Percentiles rank a stretch among this genome's conserved stretches.
Evolutionary conservation across 1,284 basidiomycete genomes (phyloP).

Genomic region (Ceratobasidium sp.): DNA sequence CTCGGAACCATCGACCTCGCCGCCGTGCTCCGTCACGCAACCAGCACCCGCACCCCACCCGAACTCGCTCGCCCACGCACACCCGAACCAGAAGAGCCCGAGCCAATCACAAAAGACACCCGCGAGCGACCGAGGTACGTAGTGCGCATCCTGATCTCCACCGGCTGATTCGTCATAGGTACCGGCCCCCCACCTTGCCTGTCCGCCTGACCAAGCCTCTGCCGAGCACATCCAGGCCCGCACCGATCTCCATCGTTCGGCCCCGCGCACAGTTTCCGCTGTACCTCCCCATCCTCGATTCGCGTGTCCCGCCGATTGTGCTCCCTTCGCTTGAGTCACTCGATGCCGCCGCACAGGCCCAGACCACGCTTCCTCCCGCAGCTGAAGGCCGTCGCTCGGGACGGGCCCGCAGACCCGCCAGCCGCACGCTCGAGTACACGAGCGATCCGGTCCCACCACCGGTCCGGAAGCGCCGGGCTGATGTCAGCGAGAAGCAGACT

Average conservation of each 20-base stretch:
- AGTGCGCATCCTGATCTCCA: background rate
- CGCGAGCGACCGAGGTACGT: constrained; percentile 25
- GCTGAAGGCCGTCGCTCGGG: constrained; percentile 16
- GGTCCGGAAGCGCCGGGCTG: constrained; percentile 35
- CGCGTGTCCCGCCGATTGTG: constrained; percentile 22
- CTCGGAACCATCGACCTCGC: constrained; percentile 35
- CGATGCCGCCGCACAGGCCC: constrained; percentile 6
- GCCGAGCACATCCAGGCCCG: constrained; percentile 4
- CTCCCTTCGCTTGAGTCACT: constrained; percentile 29
- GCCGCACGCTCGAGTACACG: constrained; percentile 33
- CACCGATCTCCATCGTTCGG: constrained; percentile 26
- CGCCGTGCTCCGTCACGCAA: constrained; percentile 29
- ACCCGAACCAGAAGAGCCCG: constrained; percentile 25
- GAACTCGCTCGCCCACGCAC: constrained; percentile 26
- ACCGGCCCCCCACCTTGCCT: constrained; percentile 20
- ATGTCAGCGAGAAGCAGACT: background rate
- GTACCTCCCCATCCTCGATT: constrained; percentile 33
- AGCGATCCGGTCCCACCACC: background rate
- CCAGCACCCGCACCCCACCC: constrained; percentile 8
- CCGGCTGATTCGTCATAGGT: constrained; percentile 6
- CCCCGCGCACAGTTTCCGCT: constrained; percentile 33
- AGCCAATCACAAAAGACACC: constrained; percentile 21
- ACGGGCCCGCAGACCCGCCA: constrained; percentile 25
- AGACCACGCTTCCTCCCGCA: background rate
- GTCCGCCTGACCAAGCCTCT: background rate